Evolutionary conservation across 345 rosid species (phyloP), one percentile per base, ranked within the genome.

Genomic region (Rhodamnia rubescens): DNA sequence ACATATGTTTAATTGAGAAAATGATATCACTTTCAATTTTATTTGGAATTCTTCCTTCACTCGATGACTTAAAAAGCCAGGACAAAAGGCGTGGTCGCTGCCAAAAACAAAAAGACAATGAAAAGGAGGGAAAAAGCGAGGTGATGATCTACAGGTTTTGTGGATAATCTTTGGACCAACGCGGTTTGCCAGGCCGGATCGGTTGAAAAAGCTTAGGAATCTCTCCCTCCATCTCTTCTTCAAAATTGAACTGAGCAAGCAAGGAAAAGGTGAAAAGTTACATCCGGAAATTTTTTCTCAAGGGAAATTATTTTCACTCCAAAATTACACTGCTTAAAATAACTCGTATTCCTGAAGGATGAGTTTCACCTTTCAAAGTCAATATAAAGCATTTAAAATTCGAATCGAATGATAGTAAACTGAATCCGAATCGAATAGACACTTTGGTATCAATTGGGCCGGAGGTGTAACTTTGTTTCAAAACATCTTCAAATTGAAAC

Each of bases 281-380:
- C 5, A 27, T 13, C 14, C 4, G 4, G 4, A 36, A 69, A 36
- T 18, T 18, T 10, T 2, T 16, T 36, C 36, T 64, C 16, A 8
- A 64, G 6, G 12, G 32, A 55, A 16, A 16, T 8, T 16, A 18
- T 32, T 32, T 32, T 4, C 24, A 4, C 78, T 64, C 6, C 4
- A 16, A 7, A 16, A 32, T 0, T 8, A 0, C 6, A 64, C 0
- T 13, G 1, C 42, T 61, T 29, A 29, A 61, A 7, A 18, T 29
- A 61, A 14, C 5, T 29, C 7, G 0, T 61, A 15, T 1, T 2
- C 2, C 8, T 4, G 44, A 64, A 32, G 15, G 75, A 8, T 1
- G 29, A 57, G 7, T 11, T 59, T 36, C 40, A 16, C 2, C 74
- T 59, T 59, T 6, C 36, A 13, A 59, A 12, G 27, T 13, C 13